Evolutionary conservation across 2,329 filamentous ascomycete species (phyloP).

Genomic region (Aspergillus spinulosporus): DNA sequence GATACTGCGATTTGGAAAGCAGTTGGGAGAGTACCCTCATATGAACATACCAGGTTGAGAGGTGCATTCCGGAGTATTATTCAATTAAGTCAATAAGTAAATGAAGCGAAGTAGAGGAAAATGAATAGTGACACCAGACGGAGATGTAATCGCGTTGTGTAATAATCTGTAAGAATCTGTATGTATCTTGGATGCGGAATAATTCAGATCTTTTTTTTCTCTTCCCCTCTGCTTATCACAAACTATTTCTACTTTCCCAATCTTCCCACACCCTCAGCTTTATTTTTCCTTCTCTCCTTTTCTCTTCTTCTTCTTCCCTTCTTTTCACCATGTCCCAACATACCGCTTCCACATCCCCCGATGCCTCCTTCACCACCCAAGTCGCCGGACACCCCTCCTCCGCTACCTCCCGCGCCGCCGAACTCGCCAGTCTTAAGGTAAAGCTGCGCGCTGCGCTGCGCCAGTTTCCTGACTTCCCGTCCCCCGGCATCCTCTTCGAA

Average conservation of each 20-base stretch:
- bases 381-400: constrained; percentile 46
- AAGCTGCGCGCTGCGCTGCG: constrained; percentile 72
- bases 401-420: constrained; percentile 49
- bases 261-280: constrained; percentile 22
- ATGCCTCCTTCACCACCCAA: constrained; percentile 46
- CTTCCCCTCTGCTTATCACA: constrained; percentile 21
- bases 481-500: constrained; percentile 90
- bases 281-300: constrained; percentile 17
- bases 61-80: neutral
- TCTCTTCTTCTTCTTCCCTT: constrained; percentile 15
- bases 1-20: neutral
- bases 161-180: neutral
- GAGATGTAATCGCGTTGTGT: neutral
- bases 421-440: constrained; percentile 65
- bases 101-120: neutral
- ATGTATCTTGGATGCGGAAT: neutral
- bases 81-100: neutral
- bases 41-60: neutral
- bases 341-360: constrained; percentile 29
- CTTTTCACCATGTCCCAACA: constrained; percentile 43
- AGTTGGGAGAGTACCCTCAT: neutral
- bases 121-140: neutral
- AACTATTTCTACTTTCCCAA: constrained; percentile 22
- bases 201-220: constrained; percentile 14
- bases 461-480: constrained; percentile 89